Conservation (phyloP, 1,284 basidiomycete genomes). For the Sporisorium sorghi region DNA sequence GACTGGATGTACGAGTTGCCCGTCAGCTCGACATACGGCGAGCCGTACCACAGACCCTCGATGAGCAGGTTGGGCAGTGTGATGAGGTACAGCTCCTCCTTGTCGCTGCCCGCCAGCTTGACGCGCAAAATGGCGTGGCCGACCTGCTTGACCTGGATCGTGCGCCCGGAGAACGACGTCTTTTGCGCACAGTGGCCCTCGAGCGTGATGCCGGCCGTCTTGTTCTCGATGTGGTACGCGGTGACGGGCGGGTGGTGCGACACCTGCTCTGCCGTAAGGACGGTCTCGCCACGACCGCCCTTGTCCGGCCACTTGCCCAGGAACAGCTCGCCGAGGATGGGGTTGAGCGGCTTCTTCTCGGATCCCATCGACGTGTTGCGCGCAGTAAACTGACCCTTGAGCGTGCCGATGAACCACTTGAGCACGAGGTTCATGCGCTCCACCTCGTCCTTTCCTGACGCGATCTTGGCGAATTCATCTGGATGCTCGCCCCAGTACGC, state of each 20-base stretch:
- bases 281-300: conserved; percentile 83
- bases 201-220: conserved; percentile 80
- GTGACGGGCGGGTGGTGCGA: conserved; percentile 74
- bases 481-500: conserved; percentile 70
- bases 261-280: conserved; percentile 87
- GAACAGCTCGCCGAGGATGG: conserved; percentile 89
- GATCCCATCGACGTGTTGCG: conserved; percentile 76
- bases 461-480: conserved; percentile 56
- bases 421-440: conserved; percentile 67
- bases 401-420: conserved; percentile 73
- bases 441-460: conserved; percentile 63
- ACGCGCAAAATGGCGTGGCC: conserved; percentile 89
- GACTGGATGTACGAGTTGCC: conserved; percentile 87
- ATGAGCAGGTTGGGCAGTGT: conserved; percentile 76
- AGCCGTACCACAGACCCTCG: conserved; percentile 71
- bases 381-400: conserved; percentile 91
- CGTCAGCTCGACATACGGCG: conserved; percentile 87
- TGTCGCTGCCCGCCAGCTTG: conserved; percentile 75
- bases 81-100: conserved; percentile 79
- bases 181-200: conserved; percentile 95
- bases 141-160: conserved; percentile 92
- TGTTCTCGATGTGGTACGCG: conserved; percentile 81
- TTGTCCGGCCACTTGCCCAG: conserved; percentile 89
- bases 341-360: conserved; percentile 97
- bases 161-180: conserved; percentile 78